Base-by-base conservation (phyloP, 495 filamentous ascomycete species). In the Cudoniella acicularis region DNA sequence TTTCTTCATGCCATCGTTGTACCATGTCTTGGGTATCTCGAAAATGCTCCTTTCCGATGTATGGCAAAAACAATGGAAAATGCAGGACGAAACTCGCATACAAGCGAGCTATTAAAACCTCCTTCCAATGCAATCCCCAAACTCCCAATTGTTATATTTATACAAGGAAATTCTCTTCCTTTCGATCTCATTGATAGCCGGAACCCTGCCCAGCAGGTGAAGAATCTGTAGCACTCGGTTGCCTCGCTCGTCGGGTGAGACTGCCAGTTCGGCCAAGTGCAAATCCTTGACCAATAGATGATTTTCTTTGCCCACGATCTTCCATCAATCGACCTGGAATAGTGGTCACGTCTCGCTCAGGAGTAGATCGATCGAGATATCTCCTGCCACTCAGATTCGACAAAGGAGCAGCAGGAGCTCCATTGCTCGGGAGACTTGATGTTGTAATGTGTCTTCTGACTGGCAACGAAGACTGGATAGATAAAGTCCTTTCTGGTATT, bases 301-400 rank as follows among this genome's bases (percentile, higher is more conserved):
- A 53, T 41, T 65, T 68, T 25, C 66, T 57, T 27, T 63, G 57
- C 1, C 62, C 67, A 49, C 75, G 69, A 23, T 79, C 76, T 24
- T 80, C 80, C 20, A 61, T 67, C 3, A 70, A 43, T 60, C 66
- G 74, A 43, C 77, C 76, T 11, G 59, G 63, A 4, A 70, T 56
- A 56, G 54, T 72, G 45, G 60, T 72, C 27, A 63, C 62, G 21
- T 76, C 77, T 40, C 74, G 69, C 24, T 75, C 70, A 18, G 69
- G 70, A 10, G 68, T 75, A 11, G 71, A 57, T 51, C 76, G 69
- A 24, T 82, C 80, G 13, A 82, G 69, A 51, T 75, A 81, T 55
- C 73, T 71, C n/a, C 79, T 72, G 43, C 56, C 56, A 10, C 51
- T 49, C 18, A 61, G 40, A 52, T 23, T 63, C 13, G 65, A 54